These are phyloP conservation scores for Zarea fungicola DNA, from an alignment of 2,329 filamentous ascomycete species.

Conservation along the genomic window DNA sequence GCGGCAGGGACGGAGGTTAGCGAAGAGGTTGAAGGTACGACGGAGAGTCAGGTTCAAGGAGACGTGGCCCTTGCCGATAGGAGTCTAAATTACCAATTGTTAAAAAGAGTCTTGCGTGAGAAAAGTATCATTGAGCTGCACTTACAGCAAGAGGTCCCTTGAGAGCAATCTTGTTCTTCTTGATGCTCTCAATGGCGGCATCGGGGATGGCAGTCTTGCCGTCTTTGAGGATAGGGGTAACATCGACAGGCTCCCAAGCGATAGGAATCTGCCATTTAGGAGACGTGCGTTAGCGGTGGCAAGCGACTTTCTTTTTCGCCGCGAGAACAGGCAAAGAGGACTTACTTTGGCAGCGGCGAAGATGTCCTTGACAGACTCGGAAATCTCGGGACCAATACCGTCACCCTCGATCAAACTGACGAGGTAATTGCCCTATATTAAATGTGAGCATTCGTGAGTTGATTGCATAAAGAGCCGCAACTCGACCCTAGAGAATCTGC, in stretches of 20 bases:
- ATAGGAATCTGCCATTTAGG: slow-evolving; percentile 65
- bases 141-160: slow-evolving; percentile 94
- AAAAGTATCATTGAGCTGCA: slow-evolving; percentile 16
- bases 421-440: slow-evolving; percentile 77
- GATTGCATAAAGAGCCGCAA: not conserved
- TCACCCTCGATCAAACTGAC: slow-evolving; percentile 98
- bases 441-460: slow-evolving; percentile 17
- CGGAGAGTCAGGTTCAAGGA: slow-evolving; percentile 98
- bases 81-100: slow-evolving; percentile 54
- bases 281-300: slow-evolving; percentile 19
- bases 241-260: slow-evolving; percentile 95
- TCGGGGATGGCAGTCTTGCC: slow-evolving; percentile 94
- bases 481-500: not conserved
- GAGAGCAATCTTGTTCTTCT: slow-evolving; percentile 92
- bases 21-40: slow-evolving; percentile 99
- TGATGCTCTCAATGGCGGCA: slow-evolving; percentile 86
- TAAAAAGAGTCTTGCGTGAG: slow-evolving; percentile 2
- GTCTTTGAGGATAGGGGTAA: slow-evolving; percentile 87
- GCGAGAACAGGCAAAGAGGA: slow-evolving; percentile 15
- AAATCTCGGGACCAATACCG: slow-evolving; percentile 96
- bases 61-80: slow-evolving; percentile 97
- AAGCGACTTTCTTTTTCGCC: not conserved
- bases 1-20: slow-evolving; percentile 96
- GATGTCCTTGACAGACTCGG: slow-evolving; percentile 97
- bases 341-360: slow-evolving; percentile 88